Base-by-base conservation (phyloP, 2,329 filamentous ascomycete species). In the Akanthomyces dipterigenus region DNA sequence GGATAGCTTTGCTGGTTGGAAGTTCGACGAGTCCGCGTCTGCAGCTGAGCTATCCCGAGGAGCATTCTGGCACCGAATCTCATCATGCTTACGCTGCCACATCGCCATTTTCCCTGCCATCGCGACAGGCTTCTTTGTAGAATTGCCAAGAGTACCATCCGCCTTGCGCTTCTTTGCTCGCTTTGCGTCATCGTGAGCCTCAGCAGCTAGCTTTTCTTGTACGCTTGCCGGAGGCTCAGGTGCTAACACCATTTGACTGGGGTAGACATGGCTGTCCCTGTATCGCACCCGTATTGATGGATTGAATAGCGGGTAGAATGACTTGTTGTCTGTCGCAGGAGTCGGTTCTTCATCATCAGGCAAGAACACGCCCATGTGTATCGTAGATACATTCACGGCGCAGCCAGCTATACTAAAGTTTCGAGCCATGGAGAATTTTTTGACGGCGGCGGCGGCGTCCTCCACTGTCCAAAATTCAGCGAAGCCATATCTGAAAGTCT, bases 291-390 rank as follows among this genome's bases (percentile, higher is more conserved):
- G 85, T 62, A 90, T 74, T 0, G 81, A 77, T 1, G 86, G 80
- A 67, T 92, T 92, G 65, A 84, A 85, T 1, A 90, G 78, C 1
- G 89, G 88, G 36, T 81, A 80, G 68, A 93, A 93, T 0, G 87
- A 88, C 70, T 87, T 86, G 50, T 76, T 79, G 16, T 84, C 80
- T n/a, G 79, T 82, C 20, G 82, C 81, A 0, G 82, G 77, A 5
- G 79, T 79, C 1, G 77, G 62, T 8, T 81, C 79, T 55, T 87
- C 82, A 54, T 88, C 79, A 48, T 89, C 87, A 0, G 89, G 90
- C 14, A 93, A 84, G 68, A 96, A 95, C 3, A 95, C 90, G 5
- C 90, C 90, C n/a, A 89, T 85, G 65, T 95, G 90, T 43, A 93
- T 92, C 66, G 89, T 91, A 48, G 84, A 88, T 26, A 91, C 80